Evolutionary conservation across 1,139 yeast species (phyloP).

Genomic region (Komagataea norvegica): DNA sequence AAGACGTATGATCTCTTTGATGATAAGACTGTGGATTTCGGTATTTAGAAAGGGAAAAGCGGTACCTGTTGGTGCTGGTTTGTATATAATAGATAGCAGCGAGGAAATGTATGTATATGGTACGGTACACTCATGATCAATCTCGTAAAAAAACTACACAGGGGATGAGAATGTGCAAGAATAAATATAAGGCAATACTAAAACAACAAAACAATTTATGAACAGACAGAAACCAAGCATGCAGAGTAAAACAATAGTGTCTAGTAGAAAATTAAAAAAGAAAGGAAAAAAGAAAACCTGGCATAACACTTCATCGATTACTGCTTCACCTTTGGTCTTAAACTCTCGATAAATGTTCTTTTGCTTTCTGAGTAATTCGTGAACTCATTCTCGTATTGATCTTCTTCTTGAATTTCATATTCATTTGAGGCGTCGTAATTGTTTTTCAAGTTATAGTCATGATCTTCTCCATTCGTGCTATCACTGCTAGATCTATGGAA

Average conservation of each 20-base stretch:
- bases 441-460: constrained; percentile 30
- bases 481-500: constrained; percentile 18
- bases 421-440: constrained; percentile 31
- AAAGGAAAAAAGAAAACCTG: neutral
- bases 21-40: constrained; percentile 43
- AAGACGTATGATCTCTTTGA: constrained; percentile 45
- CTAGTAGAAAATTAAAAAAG: neutral
- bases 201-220: too few relatives aligned
- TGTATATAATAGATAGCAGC: neutral
- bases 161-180: too few relatives aligned
- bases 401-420: constrained; percentile 35
- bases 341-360: constrained; percentile 33
- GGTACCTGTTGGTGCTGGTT: too few relatives aligned
- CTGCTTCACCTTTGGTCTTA: constrained; percentile 31
- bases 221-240: too few relatives aligned
- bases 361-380: constrained; percentile 36
- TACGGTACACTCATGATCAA: too few relatives aligned
- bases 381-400: constrained; percentile 38
- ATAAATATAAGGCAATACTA: too few relatives aligned
- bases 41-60: constrained; percentile 13
- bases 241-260: neutral
- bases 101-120: neutral
- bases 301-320: neutral
- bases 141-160: too few relatives aligned
- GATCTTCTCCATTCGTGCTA: constrained; percentile 8